Base-by-base conservation (phyloP, 1,284 basidiomycete species). In the Rhizoctonia solani region DNA sequence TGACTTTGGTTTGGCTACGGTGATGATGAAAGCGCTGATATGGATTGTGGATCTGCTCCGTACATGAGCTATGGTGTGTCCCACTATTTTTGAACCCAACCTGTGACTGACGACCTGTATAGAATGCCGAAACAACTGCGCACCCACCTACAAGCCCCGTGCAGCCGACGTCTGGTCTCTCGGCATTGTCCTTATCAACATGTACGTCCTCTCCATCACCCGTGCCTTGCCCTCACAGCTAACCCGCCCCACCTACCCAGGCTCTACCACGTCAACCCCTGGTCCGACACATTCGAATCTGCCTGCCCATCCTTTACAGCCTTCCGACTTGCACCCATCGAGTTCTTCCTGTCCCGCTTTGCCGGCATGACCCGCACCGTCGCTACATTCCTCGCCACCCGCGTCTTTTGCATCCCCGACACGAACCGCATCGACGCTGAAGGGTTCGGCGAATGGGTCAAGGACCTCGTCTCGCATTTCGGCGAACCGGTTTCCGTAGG, bases 131-230 rank as follows among this genome's bases (percentile, higher is more conserved):
- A 98, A 99, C 83, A 98, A 98, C 78, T 82, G 96, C 72, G 90
- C 92, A 30, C 92, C 93, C 69, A 91, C 89, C 54, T 99, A 99
- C 81, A 86, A 88, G 72, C 95, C 96, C 66, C 90, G 89, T 72
- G 92, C 93, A 70, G 96, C 97, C 69, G 96, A 99, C 79, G 93
- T 98, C 66, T 99, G 96, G 96, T 98, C 95, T 29, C 85, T 99
- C 71, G 97, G 96, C 68, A 96, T 99, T 75, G 96, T 99, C 69
- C 86, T 99, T 72, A 93, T 99, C 82, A 99, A 99, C 78, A 93
- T 99, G 89, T 90, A 73, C 39, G 85, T 81, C 11, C 9, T 14
- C 55, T 66, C 52, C 68, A 54, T 54, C n/a, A n/a, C n/a, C n/a
- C n/a, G n/a, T n/a, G n/a, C n/a, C n/a, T n/a, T n/a, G n/a, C n/a